phyloP scores from a whole-genome alignment of 768 basidiomycete genomes.

The Suillus subluteus region DNA sequence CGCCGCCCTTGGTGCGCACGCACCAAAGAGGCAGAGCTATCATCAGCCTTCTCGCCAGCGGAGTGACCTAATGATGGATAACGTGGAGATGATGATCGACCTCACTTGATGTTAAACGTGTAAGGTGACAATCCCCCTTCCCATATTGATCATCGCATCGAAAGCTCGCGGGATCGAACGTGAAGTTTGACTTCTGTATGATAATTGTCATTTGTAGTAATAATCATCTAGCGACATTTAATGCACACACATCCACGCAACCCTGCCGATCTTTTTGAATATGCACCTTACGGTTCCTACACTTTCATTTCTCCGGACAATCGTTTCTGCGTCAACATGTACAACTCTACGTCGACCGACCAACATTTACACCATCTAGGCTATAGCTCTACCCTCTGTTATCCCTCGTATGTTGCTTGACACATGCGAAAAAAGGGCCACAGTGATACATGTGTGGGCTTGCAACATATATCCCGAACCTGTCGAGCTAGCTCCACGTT shows the following conservation, averaged over 20 bases:
- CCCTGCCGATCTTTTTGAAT: constrained; percentile 3
- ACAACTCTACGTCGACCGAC: constrained; percentile 30
- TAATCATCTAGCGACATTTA: background rate
- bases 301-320: constrained; percentile 23
- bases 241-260: background rate
- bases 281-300: background rate
- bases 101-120: constrained; percentile 1
- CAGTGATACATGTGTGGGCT: background rate
- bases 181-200: background rate
- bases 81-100: constrained; percentile 6
- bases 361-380: constrained; percentile 31
- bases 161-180: background rate
- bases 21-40: background rate
- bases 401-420: background rate
- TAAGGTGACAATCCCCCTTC: background rate
- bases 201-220: constrained; percentile 9
- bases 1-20: background rate
- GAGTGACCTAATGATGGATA: background rate
- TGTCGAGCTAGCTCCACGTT: background rate
- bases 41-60: constrained; percentile 1
- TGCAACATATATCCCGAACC: background rate
- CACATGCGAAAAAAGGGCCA: background rate
- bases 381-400: constrained; percentile 15
- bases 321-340: constrained; percentile 22
- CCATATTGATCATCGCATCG: background rate